Conservation (phyloP, 495 filamentous ascomycete genomes). For the Sphaerosporella brunnea region DNA sequence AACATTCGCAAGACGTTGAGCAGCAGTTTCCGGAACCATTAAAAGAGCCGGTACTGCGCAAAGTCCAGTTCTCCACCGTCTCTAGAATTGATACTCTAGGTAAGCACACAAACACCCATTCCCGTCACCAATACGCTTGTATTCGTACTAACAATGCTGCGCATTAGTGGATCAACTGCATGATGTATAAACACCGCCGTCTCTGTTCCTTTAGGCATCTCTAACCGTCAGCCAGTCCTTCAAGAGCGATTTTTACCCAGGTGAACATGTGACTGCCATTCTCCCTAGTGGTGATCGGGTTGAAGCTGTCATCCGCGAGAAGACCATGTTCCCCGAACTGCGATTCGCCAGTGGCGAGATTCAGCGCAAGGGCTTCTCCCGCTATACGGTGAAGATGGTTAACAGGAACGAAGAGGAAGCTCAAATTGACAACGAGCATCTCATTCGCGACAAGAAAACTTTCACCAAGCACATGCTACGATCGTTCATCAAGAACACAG, state of each 20-base stretch:
- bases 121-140: no score
- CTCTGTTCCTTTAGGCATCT: slow-evolving; percentile 30
- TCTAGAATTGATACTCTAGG: slow-evolving; percentile 83
- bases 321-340: slow-evolving; percentile 55
- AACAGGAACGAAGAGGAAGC: slow-evolving; percentile 55
- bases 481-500: slow-evolving; percentile 86
- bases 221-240: slow-evolving; percentile 48
- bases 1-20: slow-evolving; percentile 76
- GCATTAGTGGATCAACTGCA: slow-evolving; percentile 45
- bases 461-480: slow-evolving; percentile 92
- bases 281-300: slow-evolving; percentile 51
- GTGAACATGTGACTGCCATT: slow-evolving; percentile 63
- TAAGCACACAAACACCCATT: no score
- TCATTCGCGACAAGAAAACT: slow-evolving; percentile 72
- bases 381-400: slow-evolving; percentile 62
- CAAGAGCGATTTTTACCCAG: slow-evolving; percentile 82
- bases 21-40: slow-evolving; percentile 78
- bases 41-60: slow-evolving; percentile 73
- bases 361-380: slow-evolving; percentile 40
- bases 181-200: slow-evolving; percentile 33
- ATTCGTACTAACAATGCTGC: slow-evolving; percentile 7
- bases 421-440: slow-evolving; percentile 60
- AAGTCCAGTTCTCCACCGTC: slow-evolving; percentile 78
- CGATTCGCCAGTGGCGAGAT: slow-evolving; percentile 28
- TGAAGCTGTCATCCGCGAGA: slow-evolving; percentile 67